Conservation (phyloP, 2,329 filamentous ascomycete genomes). For the Immersiporthe knoxdaviesiana region DNA sequence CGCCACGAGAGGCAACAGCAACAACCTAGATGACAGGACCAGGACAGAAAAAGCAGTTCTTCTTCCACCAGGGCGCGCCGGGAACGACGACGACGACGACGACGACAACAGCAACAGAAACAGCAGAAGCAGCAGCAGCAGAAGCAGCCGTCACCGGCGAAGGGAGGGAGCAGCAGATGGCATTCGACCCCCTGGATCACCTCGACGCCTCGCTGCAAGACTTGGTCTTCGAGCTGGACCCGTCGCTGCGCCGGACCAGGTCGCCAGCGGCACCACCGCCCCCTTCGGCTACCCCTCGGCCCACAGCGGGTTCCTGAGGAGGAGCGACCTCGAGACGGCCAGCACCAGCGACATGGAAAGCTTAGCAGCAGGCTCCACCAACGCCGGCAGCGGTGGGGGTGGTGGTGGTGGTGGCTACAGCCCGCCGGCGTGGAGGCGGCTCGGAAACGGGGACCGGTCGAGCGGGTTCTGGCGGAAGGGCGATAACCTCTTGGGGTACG, state of each 20-base stretch:
- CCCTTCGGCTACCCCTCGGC: conserved; percentile 47
- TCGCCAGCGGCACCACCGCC: conserved; percentile 34
- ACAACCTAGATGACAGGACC: conserved; percentile 30
- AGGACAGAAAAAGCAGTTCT: conserved; percentile 4
- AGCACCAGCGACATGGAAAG: conserved; percentile 49
- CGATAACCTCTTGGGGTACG: conserved; percentile 33
- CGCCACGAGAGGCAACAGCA: conserved; percentile 28
- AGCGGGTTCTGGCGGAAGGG: conserved; percentile 63
- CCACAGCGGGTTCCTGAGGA: conserved; percentile 48
- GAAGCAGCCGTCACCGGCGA: neutral
- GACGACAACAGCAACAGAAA: conserved; percentile 3
- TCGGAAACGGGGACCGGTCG: conserved; percentile 61
- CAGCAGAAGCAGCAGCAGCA: conserved; percentile 32
- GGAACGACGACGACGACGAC: neutral
- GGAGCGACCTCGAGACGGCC: conserved; percentile 38
- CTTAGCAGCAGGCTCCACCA: conserved; percentile 41
- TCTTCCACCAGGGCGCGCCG: neutral
- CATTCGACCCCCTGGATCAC: conserved; percentile 37
- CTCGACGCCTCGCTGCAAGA: conserved; percentile 56
- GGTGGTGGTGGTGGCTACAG: conserved; percentile 54
- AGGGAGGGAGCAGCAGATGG: conserved; percentile 16
- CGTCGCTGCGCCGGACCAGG: conserved; percentile 30
- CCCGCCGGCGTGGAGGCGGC: conserved; percentile 63
- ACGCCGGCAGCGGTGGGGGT: neutral
- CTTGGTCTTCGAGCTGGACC: conserved; percentile 46